Evolutionary conservation across 2,329 filamentous ascomycete species (phyloP), one percentile per base, ranked within the genome.

Genomic region (Paraphoma chrysanthemicola): DNA sequence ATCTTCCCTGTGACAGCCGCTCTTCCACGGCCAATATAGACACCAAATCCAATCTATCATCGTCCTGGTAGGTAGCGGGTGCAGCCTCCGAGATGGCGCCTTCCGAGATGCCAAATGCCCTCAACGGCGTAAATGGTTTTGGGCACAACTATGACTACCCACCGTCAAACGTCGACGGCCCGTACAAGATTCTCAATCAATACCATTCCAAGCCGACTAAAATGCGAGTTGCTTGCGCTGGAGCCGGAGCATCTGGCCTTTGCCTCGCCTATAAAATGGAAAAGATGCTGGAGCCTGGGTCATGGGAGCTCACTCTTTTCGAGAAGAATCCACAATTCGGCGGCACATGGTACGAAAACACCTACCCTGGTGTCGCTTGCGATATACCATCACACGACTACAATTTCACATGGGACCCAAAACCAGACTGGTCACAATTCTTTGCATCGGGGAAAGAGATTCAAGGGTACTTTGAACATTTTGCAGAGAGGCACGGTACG

Each of bases 401-500:
- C 66, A 86, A 86, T 66, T 88, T 86, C 66, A 84, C 84, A 2
- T 88, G 84, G 82, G 80, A 82, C 52, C 83, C 82, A 2, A 88
- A 88, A 67, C 81, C 81, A 0, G 81, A 90, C 7, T 83, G 81
- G 81, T 77, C 76, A 6, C 77, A 79, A 11, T 83, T 81, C 66
- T 84, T 83, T 63, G 80, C 80, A 2, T 76, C 75, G 6, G 78
- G 79, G 0, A 73, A 75, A 4, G 82, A 84, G 62, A 84, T 84
- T 18, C 80, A 80, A 65, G 66, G 70, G 9, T 84, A 84, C 57
- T 79, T 83, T 64, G 80, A 83, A 64, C 67, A 69, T 5, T 78
- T 83, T 39, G 80, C 88, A 0, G 78, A 78, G 7, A 89, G 91
- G 63, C 83, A 90, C 69, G 81, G 87, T 51, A 84, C 91, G 1